A percentile compares a stretch with the other conserved stretches of the same genome.
These are phyloP conservation scores for Aspergillus clavatus DNA, from an alignment of 2,329 filamentous ascomycete genomes.

Conservation along the genomic window DNA sequence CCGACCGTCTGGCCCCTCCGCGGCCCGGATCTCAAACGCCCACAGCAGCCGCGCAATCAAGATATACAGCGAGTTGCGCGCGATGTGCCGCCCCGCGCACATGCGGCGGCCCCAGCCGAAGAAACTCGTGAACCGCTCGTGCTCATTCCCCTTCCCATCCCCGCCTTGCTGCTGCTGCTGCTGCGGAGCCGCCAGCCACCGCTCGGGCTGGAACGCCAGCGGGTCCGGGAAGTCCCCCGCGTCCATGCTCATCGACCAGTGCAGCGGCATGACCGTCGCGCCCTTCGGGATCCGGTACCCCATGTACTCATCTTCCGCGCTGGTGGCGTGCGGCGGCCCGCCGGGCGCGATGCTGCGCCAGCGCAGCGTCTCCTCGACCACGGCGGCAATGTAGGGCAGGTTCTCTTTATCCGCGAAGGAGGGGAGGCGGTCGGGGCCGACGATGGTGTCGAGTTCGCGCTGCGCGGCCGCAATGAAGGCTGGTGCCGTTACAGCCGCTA, in stretches of 20 bases:
- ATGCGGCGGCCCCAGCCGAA: constrained; percentile 55
- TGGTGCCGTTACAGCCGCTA: constrained; percentile 47
- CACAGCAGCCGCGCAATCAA: constrained; percentile 47
- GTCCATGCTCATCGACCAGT: constrained; percentile 44
- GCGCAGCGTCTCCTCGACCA: constrained; percentile 34
- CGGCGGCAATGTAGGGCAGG: constrained; percentile 32
- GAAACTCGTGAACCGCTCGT: constrained; percentile 51
- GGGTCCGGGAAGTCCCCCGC: constrained; percentile 38
- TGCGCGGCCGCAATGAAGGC: constrained; percentile 41
- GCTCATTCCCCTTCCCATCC: constrained; percentile 34
- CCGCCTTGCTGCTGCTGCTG: no score
- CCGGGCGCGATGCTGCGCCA: constrained; percentile 44
- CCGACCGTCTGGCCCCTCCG: constrained; percentile 17
- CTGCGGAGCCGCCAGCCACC: no score
- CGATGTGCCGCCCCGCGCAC: constrained; percentile 56
- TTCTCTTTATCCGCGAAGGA: constrained; percentile 34
- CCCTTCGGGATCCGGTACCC: constrained; percentile 48
- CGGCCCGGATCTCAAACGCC: constrained; percentile 35
- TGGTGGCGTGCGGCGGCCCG: constrained; percentile 45
- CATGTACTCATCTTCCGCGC: constrained; percentile 46
- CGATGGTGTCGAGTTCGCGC: constrained; percentile 36
- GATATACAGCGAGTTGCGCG: constrained; percentile 47
- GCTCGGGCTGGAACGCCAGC: constrained; percentile 37
- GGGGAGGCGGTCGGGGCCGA: constrained; percentile 27
- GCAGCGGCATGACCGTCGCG: constrained; percentile 44